Evolutionary conservation across 2,329 filamentous ascomycete genomes (phyloP).

Genomic region (Colletotrichum higginsianum): DNA sequence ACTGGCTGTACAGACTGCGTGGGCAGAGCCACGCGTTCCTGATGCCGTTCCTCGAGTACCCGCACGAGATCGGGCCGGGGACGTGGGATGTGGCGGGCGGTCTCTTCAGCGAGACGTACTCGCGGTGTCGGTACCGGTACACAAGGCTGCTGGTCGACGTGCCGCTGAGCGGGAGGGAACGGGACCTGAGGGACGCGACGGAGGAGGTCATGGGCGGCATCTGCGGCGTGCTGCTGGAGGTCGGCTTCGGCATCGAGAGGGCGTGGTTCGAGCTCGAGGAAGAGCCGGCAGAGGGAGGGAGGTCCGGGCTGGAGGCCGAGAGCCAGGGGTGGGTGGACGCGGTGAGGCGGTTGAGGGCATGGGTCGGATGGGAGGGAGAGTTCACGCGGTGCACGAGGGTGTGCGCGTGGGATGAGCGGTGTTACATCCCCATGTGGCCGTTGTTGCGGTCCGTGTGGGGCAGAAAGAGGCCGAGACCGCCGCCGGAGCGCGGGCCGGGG

Average conservation of each 20-base stretch:
- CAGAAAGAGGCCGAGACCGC: constrained; percentile 37
- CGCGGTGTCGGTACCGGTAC: constrained; percentile 59
- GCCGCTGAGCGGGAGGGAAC: constrained; percentile 53
- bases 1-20: constrained; percentile 53
- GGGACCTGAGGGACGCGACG: constrained; percentile 54
- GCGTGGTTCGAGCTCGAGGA: constrained; percentile 52
- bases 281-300: constrained; percentile 45
- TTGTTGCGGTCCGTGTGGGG: constrained; percentile 45
- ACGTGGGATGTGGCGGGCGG: constrained; percentile 52
- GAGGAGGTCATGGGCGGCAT: constrained; percentile 58
- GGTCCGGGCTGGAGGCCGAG: constrained; percentile 1
- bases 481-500: constrained; percentile 12
- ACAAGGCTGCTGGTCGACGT: constrained; percentile 52
- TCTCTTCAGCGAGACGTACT: constrained; percentile 55
- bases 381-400: constrained; percentile 57
- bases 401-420: constrained; percentile 61
- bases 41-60: constrained; percentile 63
- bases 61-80: constrained; percentile 43
- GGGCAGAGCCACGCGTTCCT: constrained; percentile 59
- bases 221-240: constrained; percentile 57
- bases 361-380: constrained; percentile 66
- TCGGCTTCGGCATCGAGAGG: constrained; percentile 59
- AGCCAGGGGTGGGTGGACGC: constrained; percentile 49
- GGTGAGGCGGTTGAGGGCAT: constrained; percentile 61
- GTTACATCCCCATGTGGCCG: constrained; percentile 68